Evolutionary conservation across 2,329 filamentous ascomycete species (phyloP).

Genomic region (Curvularia spicifera): DNA sequence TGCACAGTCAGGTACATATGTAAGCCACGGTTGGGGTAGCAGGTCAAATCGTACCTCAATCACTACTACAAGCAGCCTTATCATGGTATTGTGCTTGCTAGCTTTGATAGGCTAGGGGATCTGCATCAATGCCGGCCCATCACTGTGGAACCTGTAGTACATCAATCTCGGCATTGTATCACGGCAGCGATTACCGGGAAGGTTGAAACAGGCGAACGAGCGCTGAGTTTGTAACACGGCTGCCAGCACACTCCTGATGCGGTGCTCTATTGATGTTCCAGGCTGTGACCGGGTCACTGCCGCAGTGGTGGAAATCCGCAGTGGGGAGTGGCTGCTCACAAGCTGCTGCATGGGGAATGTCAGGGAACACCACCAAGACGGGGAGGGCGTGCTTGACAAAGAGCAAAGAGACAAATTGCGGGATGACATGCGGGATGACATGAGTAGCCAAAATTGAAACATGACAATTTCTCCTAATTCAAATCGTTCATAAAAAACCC

Average conservation of each 20-base stretch:
- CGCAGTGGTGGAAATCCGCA: conserved; percentile 12
- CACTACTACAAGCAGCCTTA: conserved; percentile 2
- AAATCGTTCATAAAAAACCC: neutral
- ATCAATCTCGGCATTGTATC: conserved; percentile 21
- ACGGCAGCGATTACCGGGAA: conserved; percentile 28
- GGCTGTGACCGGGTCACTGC: conserved; percentile 3
- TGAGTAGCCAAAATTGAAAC: neutral
- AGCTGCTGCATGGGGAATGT: conserved; percentile 8
- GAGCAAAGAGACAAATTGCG: neutral
- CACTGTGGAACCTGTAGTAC: conserved; percentile 27
- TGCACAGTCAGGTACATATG: conserved; percentile 7
- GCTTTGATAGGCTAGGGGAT: conserved; percentile 9
- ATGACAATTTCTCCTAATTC: neutral
- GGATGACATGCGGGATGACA: neutral
- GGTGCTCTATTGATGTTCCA: conserved; percentile 8
- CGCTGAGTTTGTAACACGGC: conserved; percentile 30
- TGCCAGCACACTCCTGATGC: conserved; percentile 29
- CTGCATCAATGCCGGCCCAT: neutral
- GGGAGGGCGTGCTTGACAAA: neutral
- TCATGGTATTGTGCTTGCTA: conserved; percentile 3
- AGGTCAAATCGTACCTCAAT: conserved; percentile 3
- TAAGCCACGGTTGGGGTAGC: conserved; percentile 1
- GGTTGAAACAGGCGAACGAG: conserved; percentile 20
- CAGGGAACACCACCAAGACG: conserved; percentile 6
- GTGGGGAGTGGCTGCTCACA: conserved; percentile 16